Evolutionary conservation across 352 stramenopile genomes (phyloP), one percentile per base, ranked within the genome.

Genomic region (Globisporangium yorkense): DNA sequence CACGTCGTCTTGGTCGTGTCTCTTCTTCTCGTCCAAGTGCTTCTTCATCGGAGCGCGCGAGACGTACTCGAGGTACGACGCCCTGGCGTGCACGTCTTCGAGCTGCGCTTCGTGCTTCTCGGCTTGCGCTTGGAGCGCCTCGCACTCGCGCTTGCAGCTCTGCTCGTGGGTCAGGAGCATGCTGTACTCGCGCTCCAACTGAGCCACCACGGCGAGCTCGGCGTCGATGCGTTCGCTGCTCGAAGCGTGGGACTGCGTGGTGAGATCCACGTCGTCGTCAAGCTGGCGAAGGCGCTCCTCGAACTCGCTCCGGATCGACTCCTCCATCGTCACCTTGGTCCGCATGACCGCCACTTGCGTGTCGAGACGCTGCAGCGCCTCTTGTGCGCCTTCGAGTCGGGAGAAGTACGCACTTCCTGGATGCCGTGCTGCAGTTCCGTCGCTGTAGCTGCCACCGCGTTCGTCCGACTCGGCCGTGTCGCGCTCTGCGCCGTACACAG

Each of bases 21-120:
- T 59, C 47, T 88, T 85, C 45, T 84, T 84, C 53, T 87, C 74
- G 43, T 88, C 78, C 44, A 88, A 59, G 44, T 87, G 71, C 27
- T 70, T 72, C 50, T 84, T 86, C 54, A 87, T 65, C 9, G 77
- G 77, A 1, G 68, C 70, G 13, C 66, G 74, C 18, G 75, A 84
- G 13, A 85, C 68, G 47, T 84, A 81, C 51, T 88, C 77, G 43
- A 88, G 48, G 47, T 83, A 87, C 10, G 68, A 59, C 40, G 76
- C 69, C 46, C 85, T 77, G 20, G 63, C 73, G 1, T 71, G 74
- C 2, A 86, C 59, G n/a, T 87, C 74, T 24, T 66, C 45, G 0
- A 87, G 56, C 39, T 74, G 65, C 2, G 54, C 52, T 45, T 61
- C 53, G 9, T 87, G 74, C n/a, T 61, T 77, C 0, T 75, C 58